Conservation (phyloP, 2,329 filamentous ascomycete species). For the Penicillium sp. region DNA sequence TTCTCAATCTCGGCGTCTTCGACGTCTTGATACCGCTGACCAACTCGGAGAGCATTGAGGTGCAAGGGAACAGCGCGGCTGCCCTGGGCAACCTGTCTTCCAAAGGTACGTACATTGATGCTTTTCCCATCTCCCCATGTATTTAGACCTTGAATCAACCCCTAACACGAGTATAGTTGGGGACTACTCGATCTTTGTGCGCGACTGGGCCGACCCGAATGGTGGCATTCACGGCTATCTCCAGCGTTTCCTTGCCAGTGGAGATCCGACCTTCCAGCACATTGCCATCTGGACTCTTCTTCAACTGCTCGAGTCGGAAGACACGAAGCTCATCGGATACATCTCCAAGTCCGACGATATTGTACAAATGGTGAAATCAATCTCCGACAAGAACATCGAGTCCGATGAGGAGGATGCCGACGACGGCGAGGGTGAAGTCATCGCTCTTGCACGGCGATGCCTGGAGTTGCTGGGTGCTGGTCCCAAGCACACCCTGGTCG, state of each 20-base stretch:
- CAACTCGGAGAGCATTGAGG: constrained; percentile 92
- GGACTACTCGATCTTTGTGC: constrained; percentile 93
- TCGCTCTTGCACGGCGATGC: constrained; percentile 84
- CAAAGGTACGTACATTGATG: constrained; percentile 66
- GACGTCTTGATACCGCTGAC: constrained; percentile 95
- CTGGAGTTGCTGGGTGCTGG: constrained; percentile 79
- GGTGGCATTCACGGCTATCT: constrained; percentile 96
- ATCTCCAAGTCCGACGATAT: constrained; percentile 90
- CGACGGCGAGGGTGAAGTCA: constrained; percentile 89
- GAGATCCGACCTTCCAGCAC: constrained; percentile 96
- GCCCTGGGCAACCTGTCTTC: constrained; percentile 94
- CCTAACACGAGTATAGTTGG: constrained; percentile 62
- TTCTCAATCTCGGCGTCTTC: constrained; percentile 89
- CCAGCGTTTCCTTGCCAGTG: constrained; percentile 85
- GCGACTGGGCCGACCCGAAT: constrained; percentile 88
- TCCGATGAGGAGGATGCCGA: constrained; percentile 83
- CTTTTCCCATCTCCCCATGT: not conserved
- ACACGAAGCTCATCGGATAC: constrained; percentile 79
- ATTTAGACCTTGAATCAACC: not conserved
- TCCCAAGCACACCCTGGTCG: constrained; percentile 74
- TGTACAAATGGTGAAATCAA: constrained; percentile 85
- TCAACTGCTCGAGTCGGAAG: constrained; percentile 92
- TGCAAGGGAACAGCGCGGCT: constrained; percentile 96
- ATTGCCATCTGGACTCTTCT: constrained; percentile 98
- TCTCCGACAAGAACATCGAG: constrained; percentile 85